Evolutionary conservation across 1,284 basidiomycete genomes (phyloP), one percentile per base, ranked within the genome.

Genomic region (Cystobasidiaceae sp.): DNA sequence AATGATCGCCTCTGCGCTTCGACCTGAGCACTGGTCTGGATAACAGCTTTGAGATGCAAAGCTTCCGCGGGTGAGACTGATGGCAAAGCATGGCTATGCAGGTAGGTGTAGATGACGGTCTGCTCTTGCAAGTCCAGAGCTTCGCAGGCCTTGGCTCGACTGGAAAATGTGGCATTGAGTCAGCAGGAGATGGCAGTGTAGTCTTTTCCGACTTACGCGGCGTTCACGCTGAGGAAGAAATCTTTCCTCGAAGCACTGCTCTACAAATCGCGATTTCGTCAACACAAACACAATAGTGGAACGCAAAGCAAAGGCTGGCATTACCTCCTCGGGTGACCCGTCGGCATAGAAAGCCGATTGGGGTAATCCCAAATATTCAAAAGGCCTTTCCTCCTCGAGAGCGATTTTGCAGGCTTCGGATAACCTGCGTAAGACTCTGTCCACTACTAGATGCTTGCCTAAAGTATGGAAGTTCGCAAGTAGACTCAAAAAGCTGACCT

Each of bases 391-490:
- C n/a, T 44, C 15, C 7, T 44, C 43, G 43, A 6, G 7, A n/a
- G 19, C 69, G 4, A 69, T 37, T 54, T 72, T 49, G 1, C 43
- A 33, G 3, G 70, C 66, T 11, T 69, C 39, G 7, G 51, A 37
- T 5, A 23, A 55, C n/a, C 85, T 85, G 34, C 86, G 76, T 55
- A 92, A 84, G 68, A 90, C 85, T 19, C 84, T 83, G 72, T 92
- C 92, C 48, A 93, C 91, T 4, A 93, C 76, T 66, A 87, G 86
- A 52, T 89, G 77, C 77, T 93, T 92, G 57, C 86, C 89, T 91
- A 71, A 1, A 60, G 44, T 56, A 34, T 7, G 13, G 45, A 55
- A 34, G 60, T 57, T 41, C 25, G 37, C 33, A 21, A 17, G n/a
- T 49, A 15, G 7, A 1, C 21, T 33, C 2, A 34, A n/a, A 50